These are phyloP conservation scores for Backusella tuberculispora DNA, from an alignment of 192 early-diverging fungal genomes.

Conservation along the genomic window DNA sequence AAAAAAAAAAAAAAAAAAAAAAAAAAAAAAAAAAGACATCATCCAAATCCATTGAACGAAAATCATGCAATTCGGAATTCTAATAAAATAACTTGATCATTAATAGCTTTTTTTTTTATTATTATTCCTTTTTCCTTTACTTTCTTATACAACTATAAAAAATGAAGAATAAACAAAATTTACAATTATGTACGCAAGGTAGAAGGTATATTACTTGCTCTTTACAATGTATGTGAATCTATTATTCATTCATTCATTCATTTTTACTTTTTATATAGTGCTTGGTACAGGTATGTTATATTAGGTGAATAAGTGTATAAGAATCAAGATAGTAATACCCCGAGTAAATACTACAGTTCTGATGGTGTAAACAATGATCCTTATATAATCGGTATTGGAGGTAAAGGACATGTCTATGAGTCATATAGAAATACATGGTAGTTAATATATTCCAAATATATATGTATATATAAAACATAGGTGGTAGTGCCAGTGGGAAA, in stretches of 20 bases:
- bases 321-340: too few relatives aligned
- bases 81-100: neutral
- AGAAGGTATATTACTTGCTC: neutral
- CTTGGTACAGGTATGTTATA: neutral
- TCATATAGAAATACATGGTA: neutral
- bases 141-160: neutral
- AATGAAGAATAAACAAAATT: neutral
- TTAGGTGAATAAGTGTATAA: neutral
- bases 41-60: too few relatives aligned
- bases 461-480: conserved; percentile 27
- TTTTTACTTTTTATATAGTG: neutral
- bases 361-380: conserved; percentile 66
- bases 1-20: too few relatives aligned
- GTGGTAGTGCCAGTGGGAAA: conserved; percentile 84
- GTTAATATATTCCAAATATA: neutral
- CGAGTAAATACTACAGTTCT: conserved; percentile 27
- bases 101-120: neutral
- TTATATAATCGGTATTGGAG: conserved; percentile 78
- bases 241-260: neutral
- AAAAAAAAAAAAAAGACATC: too few relatives aligned
- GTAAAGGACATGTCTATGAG: conserved; percentile 34
- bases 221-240: neutral
- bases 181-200: neutral
- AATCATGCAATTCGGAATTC: neutral
- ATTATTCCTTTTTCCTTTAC: neutral